Base-by-base conservation (phyloP, 352 stramenopile species). In the Plasmopara muralis region DNA sequence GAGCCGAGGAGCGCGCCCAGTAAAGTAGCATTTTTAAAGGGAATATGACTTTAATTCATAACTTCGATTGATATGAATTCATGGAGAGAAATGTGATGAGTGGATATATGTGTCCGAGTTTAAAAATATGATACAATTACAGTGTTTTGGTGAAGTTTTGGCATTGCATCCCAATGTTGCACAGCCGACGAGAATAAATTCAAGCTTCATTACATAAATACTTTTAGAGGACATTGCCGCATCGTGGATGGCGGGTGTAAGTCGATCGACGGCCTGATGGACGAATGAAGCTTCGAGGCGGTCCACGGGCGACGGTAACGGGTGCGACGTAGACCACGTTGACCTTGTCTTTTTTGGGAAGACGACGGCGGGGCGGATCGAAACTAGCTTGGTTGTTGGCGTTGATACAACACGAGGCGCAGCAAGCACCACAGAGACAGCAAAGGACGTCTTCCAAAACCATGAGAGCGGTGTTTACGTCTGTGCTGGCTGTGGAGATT, bases 321-420 rank as follows among this genome's bases (percentile, higher is more conserved):
- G 58, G 58, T 1, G 48, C 39, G 14, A 66, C 54, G 53, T 66
- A 62, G 25, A 54, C 30, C n/a, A 66, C 54, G n/a, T 49, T 50
- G 13, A 37, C 40, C 30, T 60, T 59, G 9, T 30, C 16, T 45
- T 50, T 39, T 20, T n/a, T 28, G 25, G 30, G 9, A 13, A 45
- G 53, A 35, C 45, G 53, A 14, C 48, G 58, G 28, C 20, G 52
- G 16, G 43, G 47, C 39, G 20, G 28, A 40, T 62, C 43, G 15
- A 44, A 33, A 20, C 39, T 62, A 18, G 41, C 38, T 20, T 48
- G 14, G 39, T 58, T 49, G 14, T 45, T 54, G n/a, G 52, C 42
- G 15, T 52, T 43, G 31, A 61, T 62, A 39, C 53, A 66, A 37
- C 45, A 66, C 2, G 53, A 34, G 5, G 58, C 54, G 31, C 58